These are phyloP conservation scores for Aegilops longissima DNA, from an alignment of 176 grass and related monocot genomes.

Conservation along the genomic window DNA sequence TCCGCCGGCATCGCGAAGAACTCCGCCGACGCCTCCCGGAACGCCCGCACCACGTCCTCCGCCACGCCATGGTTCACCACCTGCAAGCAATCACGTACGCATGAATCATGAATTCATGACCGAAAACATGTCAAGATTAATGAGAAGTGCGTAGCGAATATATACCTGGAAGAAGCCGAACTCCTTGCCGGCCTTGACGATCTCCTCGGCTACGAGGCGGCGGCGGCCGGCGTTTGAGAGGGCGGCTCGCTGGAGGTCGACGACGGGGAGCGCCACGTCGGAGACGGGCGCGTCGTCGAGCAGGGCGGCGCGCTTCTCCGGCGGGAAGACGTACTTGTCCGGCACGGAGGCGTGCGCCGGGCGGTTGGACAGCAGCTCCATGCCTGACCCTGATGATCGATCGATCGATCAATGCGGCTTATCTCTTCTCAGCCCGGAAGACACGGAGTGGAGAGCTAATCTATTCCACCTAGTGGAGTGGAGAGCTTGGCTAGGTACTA, in stretches of 20 bases:
- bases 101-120: too few species aligned
- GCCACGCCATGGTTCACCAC: neutral
- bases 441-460: too few species aligned
- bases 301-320: neutral
- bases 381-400: neutral
- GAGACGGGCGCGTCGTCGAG: neutral
- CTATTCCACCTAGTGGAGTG: too few species aligned
- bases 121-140: too few species aligned
- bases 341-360: neutral
- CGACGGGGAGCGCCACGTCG: neutral
- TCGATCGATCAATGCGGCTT: neutral
- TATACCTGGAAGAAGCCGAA: constrained; percentile 11
- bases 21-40: neutral
- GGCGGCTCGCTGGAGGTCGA: neutral
- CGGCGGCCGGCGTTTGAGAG: neutral
- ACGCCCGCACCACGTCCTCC: neutral
- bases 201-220: neutral
- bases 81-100: neutral
- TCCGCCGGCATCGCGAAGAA: constrained; percentile 4
- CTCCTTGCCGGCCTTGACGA: neutral
- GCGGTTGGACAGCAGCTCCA: constrained; percentile 4
- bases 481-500: too few species aligned
- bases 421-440: neutral
- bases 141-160: too few species aligned
- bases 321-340: constrained; percentile 10